phyloP scores from a whole-genome alignment of 371 early-diverging fungal species.

The Mortierella polycephala region DNA sequence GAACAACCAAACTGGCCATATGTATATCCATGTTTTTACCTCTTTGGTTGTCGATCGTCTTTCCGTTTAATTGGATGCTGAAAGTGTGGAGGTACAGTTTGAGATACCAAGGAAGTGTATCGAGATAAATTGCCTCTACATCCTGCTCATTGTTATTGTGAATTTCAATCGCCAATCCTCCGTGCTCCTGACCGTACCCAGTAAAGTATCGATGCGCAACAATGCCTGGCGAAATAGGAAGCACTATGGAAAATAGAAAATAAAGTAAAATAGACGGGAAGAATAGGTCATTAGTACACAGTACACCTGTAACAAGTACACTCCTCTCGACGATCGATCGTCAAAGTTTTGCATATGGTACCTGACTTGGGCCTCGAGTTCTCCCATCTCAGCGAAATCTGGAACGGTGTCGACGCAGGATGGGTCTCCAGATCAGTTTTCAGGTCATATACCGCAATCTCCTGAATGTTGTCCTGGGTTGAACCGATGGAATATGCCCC shows the following conservation, averaged over 20 bases:
- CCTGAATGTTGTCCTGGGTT: conserved; percentile 12
- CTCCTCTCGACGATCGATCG: too few relatives aligned
- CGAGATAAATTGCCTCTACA: conserved; percentile 72
- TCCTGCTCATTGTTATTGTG: conserved; percentile 65
- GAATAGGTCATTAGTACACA: conserved; percentile 52
- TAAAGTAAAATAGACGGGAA: not conserved
- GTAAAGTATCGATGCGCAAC: conserved; percentile 80
- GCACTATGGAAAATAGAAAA: conserved; percentile 16
- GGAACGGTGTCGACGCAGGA: conserved; percentile 30
- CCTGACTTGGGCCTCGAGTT: conserved; percentile 32
- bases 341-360: not conserved
- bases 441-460: conserved; percentile 58
- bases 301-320: too few relatives aligned
- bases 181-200: conserved; percentile 86
- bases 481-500: conserved; percentile 22
- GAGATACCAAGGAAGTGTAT: conserved; percentile 92
- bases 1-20: not conserved
- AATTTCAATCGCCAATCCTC: conserved; percentile 81
- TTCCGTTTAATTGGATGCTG: conserved; percentile 58
- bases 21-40: conserved; percentile 8
- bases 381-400: conserved; percentile 53
- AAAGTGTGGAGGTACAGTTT: conserved; percentile 92
- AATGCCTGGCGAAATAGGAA: conserved; percentile 59
- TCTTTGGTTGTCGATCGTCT: conserved; percentile 17
- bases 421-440: not conserved